Percentiles rank a stretch among this genome's conserved stretches.
Conservation (phyloP, 805 yeast species). For the Komagataella pseudopastoris region DNA sequence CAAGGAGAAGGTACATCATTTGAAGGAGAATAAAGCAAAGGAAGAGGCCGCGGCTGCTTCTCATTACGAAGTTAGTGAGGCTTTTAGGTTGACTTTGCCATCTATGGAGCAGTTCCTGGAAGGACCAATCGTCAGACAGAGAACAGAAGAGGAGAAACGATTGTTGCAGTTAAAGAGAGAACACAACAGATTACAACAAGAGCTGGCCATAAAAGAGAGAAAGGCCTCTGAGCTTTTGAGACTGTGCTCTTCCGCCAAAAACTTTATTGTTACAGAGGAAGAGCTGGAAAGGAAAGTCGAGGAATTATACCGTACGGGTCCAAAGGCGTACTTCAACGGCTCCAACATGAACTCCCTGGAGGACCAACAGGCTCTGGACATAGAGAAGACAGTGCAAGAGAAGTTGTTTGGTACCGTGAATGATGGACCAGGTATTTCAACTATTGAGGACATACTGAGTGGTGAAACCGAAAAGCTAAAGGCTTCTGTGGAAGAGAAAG, state of each 20-base stretch:
- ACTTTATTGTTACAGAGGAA: conserved; percentile 62
- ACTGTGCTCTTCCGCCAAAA: conserved; percentile 56
- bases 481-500: neutral
- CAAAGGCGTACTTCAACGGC: neutral
- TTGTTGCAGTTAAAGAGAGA: conserved; percentile 43
- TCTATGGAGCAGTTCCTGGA: conserved; percentile 54
- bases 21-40: conserved; percentile 11
- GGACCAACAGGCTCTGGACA: neutral
- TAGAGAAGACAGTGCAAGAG: neutral
- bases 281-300: conserved; percentile 45
- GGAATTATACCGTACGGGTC: conserved; percentile 7
- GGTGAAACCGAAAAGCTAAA: neutral
- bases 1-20: conserved; percentile 15
- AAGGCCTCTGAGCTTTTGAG: conserved; percentile 48
- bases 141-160: conserved; percentile 59
- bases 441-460: neutral
- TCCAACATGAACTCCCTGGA: neutral
- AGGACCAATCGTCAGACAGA: conserved; percentile 58
- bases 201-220: conserved; percentile 35
- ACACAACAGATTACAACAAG: conserved; percentile 48
- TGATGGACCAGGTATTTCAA: neutral
- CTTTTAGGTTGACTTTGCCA: conserved; percentile 62
- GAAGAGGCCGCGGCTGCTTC: conserved; percentile 16
- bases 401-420: neutral
- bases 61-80: conserved; percentile 30